Evolutionary conservation across 768 basidiomycete genomes (phyloP), one percentile per base, ranked within the genome.

Genomic region (Hypholoma sublateritium): DNA sequence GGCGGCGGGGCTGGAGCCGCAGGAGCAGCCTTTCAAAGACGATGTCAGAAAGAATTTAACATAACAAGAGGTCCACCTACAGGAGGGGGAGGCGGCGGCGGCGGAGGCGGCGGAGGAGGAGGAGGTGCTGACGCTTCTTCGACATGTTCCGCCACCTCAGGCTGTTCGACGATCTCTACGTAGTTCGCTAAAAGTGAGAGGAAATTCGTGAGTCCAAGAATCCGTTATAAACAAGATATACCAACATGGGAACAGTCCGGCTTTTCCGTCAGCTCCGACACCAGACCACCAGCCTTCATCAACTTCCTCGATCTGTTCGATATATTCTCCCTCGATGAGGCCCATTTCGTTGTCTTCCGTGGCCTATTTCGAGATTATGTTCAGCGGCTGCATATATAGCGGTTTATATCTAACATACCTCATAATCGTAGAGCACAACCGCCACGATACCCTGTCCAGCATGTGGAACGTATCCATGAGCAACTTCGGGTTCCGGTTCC

Each of bases 241-340:
- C 80, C 21, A 62, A 92, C 90, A 82, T 57, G 94, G 95, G 85
- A 96, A 97, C 32, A 95, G 70, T 7, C 95, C 95, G 5, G 72
- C 77, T 75, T 89, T 87, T 5, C 93, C 93, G 21, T 77, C 80
- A 41, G 78, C 72, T 28, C 86, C 87, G 48, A 85, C 76, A 19
- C 93, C 95, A 56, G 77, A 82, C 95, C 95, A 97, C 95, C 95
- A 98, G 5, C 91, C 91, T 62, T 92, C 90, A 62, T 89, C 92
- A 14, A 92, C 71, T 70, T 91, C 86, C 70, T 94, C 91, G 46
- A 96, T 85, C 60, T 89, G 83, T 55, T 88, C 84, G 48, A 97
- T 84, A 35, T 86, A 71, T 66, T 95, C 92, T 44, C 93, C 92
- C 69, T 96, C 94, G 1, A 75, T 61, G 21, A 97, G 79, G 55